Base-by-base conservation (phyloP, 2,329 filamentous ascomycete species). In the Coniochaeta ligniaria region DNA sequence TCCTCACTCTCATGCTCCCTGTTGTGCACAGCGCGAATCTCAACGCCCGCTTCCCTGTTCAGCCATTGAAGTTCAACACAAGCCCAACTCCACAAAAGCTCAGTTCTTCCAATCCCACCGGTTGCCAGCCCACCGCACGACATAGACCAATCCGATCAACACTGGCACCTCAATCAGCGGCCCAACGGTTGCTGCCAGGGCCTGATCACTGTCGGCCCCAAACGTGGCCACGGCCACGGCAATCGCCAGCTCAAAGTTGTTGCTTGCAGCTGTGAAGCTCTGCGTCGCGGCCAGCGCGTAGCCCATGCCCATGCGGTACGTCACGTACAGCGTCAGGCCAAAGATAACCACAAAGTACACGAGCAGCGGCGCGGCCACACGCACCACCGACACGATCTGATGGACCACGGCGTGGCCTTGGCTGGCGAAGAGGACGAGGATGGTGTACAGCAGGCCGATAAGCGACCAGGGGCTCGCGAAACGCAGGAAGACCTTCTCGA, bases 211-310 rank as follows among this genome's bases (percentile, higher is more conserved):
- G 45, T 89, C 77, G 0, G 88, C 81, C 0, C 92, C 92, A 74
- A 89, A 96, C 0, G 88, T 88, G 0, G 92, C 89, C 3, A 96
- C 87, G 0, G 90, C 90, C 0, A 96, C 92, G 0, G 92, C 92
- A 74, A 96, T 96, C 0, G 92, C 91, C 26, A 96, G 77, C 76
- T 96, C 92, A 68, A 96, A 96, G 71, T 96, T 96, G 70, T 96
- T 96, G 71, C 92, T 96, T 1, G 91, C 90, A 0, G 91, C 93
- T 0, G 91, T 96, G 68, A 96, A 95, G 69, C 90, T 92, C 74
- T 96, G 91, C 1, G 91, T 94, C 12, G 83, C 81, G 1, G 83
- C 82, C 0, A 92, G 71, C 38, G 81, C 80, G 70, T 96, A 96
- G 0, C 57, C 36, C 20, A 92, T 92, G 0, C 91, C 89, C n/a